These are phyloP conservation scores for Mortierella alpina DNA, from an alignment of 192 early-diverging fungal species.

Conservation along the genomic window DNA sequence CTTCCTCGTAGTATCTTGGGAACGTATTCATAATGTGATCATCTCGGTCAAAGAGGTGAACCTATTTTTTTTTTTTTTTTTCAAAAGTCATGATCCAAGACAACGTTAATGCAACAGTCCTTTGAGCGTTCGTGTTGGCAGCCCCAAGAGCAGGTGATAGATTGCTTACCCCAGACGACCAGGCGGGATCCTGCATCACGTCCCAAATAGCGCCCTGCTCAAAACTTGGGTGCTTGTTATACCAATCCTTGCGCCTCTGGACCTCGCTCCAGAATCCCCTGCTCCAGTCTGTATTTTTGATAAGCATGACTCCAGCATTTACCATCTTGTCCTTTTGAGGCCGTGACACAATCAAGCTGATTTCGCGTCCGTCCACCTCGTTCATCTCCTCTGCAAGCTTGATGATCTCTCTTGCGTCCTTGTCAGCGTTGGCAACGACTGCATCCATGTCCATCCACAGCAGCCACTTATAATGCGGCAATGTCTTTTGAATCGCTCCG, in stretches of 20 bases:
- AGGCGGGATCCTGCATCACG: constrained; percentile 53
- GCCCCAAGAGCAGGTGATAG: neutral
- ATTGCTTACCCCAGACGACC: constrained; percentile 42
- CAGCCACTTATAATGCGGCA: constrained; percentile 70
- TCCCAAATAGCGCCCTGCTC: constrained; percentile 73
- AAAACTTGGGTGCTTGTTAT: constrained; percentile 45
- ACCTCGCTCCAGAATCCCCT: constrained; percentile 57
- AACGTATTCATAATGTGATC: constrained; percentile 71
- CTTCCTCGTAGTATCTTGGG: constrained; percentile 54
- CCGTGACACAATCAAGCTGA: constrained; percentile 59
- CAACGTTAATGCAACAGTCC: neutral
- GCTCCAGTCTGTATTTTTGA: constrained; percentile 67
- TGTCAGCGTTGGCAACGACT: constrained; percentile 55
- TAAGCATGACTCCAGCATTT: constrained; percentile 69
- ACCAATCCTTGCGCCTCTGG: constrained; percentile 54
- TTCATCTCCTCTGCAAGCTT: constrained; percentile 48
- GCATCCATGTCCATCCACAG: constrained; percentile 76
- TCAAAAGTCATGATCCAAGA: neutral
- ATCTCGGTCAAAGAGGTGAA: constrained; percentile 57
- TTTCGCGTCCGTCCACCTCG: constrained; percentile 33
- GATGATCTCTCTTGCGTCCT: constrained; percentile 41
- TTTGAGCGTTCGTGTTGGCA: neutral
- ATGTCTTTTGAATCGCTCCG: constrained; percentile 62
- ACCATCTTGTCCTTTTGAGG: constrained; percentile 62
- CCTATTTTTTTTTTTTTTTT: constrained; percentile 9